Conservation (phyloP, 257 asterid species). For the Solanum sejunctum region DNA sequence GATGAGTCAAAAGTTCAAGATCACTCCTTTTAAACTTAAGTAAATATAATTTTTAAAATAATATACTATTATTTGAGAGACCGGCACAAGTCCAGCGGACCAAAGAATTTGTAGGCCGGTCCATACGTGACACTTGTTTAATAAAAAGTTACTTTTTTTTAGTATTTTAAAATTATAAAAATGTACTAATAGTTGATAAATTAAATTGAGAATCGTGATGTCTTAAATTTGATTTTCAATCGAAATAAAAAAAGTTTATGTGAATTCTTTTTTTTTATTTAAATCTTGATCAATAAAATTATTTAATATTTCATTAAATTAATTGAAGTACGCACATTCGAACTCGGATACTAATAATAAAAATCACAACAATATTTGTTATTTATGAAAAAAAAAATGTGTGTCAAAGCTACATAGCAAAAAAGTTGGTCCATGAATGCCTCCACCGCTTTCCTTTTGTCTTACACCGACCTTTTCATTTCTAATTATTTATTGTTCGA, state of each 20-base stretch:
- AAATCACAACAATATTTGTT: neutral
- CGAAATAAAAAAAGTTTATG: neutral
- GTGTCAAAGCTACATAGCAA: neutral
- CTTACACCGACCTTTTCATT: neutral
- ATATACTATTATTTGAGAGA: neutral
- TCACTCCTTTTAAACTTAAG: neutral
- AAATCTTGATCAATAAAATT: neutral
- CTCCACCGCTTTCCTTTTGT: neutral
- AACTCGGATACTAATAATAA: neutral
- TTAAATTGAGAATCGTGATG: neutral
- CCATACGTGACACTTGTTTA: neutral
- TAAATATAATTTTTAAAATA: neutral
- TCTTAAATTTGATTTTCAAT: neutral
- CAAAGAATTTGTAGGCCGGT: neutral
- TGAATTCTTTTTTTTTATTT: too few species aligned
- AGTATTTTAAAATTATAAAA: neutral
- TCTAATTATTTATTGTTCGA: neutral
- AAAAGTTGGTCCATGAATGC: neutral
- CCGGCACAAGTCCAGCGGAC: neutral
- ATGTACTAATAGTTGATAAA: neutral
- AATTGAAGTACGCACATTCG: fast-evolving
- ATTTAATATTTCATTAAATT: neutral
- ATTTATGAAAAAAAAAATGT: neutral
- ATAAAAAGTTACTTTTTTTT: neutral
- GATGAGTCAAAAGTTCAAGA: neutral